Base-by-base conservation (phyloP, 2,329 filamentous ascomycete genomes). In the Sodiomyces alkalinus region DNA sequence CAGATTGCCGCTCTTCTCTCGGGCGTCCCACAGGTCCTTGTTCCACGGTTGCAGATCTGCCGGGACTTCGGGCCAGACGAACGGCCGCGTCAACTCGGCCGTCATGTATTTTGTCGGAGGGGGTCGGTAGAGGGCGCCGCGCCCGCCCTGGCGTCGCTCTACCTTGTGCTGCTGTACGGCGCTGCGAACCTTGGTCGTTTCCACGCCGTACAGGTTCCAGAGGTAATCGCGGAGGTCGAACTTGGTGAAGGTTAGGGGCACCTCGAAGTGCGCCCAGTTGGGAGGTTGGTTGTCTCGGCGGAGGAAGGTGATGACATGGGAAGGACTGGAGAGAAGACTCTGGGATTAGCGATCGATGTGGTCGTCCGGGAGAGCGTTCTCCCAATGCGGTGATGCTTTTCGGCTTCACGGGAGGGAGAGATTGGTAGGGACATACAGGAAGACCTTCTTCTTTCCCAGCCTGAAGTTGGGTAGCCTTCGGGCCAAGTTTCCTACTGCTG, bases 141-240 rank as follows among this genome's bases (percentile, higher is more conserved):
- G 61, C 44, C 38, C 34, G 51, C 47, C 47, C 47, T 50, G 50
- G 41, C 53, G 68, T 32, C 66, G 67, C 19, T 69, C 68, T 32
- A 67, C 64, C 11, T 56, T 53, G 34, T 50, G 69, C 49, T 73
- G 65, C 54, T 80, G 74, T 46, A 96, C 70, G 47, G 72, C 87
- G 29, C 80, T 85, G 36, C 87, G 80, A 36, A 96, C 74, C 39
- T 64, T 64, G 29, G 71, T 59, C 30, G 77, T 71, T 38, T 75
- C 67, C 36, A 96, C 75, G 35, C 68, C 65, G 64, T 98, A 98
- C 23, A 70, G 69, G 52, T 92, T 75, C 60, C 72, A 80, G 36
- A 98, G 76, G 61, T 96, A 98, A 60, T 94, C 86, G 53, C 85
- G 81, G 22, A 98, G 60, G 52, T 98, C 90, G 54, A 96, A 77